Conservation (phyloP, 2,329 filamentous ascomycete species). For the Pestalotiopsis fici region DNA sequence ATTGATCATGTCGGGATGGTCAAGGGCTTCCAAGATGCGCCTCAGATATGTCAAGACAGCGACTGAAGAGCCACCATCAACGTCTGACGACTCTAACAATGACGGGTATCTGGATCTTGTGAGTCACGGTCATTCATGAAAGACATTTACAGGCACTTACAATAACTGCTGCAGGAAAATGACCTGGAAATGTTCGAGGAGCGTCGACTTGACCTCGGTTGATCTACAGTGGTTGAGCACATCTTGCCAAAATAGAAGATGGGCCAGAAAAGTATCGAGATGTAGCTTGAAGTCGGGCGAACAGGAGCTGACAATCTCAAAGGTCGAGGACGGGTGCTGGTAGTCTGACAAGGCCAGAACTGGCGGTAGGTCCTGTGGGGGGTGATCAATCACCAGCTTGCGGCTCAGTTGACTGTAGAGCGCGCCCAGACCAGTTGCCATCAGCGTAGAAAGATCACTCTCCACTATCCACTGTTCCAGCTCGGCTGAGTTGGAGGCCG, state of each 20-base stretch:
- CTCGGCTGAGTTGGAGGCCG: slow-evolving; percentile 77
- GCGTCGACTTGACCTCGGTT: slow-evolving; percentile 84
- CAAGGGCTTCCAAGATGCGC: slow-evolving; percentile 85
- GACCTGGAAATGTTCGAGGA: slow-evolving; percentile 96
- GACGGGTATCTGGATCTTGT: slow-evolving; percentile 75
- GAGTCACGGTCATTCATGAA: slow-evolving; percentile 4
- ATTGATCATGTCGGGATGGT: slow-evolving; percentile 92
- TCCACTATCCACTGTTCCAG: slow-evolving; percentile 97
- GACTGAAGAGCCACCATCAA: slow-evolving; percentile 94
- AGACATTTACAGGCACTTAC: slow-evolving; percentile 47
- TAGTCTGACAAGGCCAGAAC: slow-evolving; percentile 91
- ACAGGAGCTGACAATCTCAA: slow-evolving; percentile 74
- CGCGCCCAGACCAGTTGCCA: slow-evolving; percentile 92
- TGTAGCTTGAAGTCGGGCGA: slow-evolving; percentile 79
- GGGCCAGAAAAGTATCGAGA: slow-evolving; percentile 90
- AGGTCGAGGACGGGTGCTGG: slow-evolving; percentile 67
- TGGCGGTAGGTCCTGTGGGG: slow-evolving; percentile 74
- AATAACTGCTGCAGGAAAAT: slow-evolving; percentile 93
- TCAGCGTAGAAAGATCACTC: slow-evolving; percentile 92
- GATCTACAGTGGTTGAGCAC: slow-evolving; percentile 95
- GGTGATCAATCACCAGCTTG: slow-evolving; percentile 80
- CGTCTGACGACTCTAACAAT: slow-evolving; percentile 92
- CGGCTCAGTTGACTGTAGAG: slow-evolving; percentile 67
- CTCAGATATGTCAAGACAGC: slow-evolving; percentile 93
- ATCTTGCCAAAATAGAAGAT: slow-evolving; percentile 97